phyloP scores from a whole-genome alignment of 2,329 filamentous ascomycete species.

The Ceratocystis cacaofunesta region DNA sequence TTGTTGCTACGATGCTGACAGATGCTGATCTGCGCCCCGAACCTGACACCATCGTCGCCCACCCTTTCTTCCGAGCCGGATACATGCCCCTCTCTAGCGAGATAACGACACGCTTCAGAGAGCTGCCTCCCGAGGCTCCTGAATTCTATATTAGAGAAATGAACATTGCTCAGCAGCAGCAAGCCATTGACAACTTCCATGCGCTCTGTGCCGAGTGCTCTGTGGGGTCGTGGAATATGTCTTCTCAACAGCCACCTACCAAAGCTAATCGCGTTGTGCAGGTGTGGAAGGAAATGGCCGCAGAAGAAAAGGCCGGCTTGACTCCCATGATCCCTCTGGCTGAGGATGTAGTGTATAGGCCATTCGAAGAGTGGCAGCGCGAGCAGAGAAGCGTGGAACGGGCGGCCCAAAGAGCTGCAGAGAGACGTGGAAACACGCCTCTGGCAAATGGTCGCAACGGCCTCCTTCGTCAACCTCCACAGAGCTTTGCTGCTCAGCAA shows the following conservation, averaged over 20 bases:
- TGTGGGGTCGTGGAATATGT: constrained; percentile 29
- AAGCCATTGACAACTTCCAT: constrained; percentile 38
- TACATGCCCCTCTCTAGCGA: constrained; percentile 52
- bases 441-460: constrained; percentile 24
- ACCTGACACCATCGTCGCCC: constrained; percentile 64
- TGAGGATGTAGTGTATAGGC: constrained; percentile 47
- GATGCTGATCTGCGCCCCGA: constrained; percentile 61
- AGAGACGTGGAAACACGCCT: constrained; percentile 15
- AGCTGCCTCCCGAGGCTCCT: constrained; percentile 39
- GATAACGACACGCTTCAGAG: constrained; percentile 43
- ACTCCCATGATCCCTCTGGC: constrained; percentile 48
- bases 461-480: constrained; percentile 39
- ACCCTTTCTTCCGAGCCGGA: constrained; percentile 63
- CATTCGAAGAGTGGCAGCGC: constrained; percentile 45
- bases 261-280: constrained; percentile 32
- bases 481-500: constrained; percentile 54
- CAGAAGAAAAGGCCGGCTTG: constrained; percentile 51
- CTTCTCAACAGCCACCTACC: constrained; percentile 27
- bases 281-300: constrained; percentile 50
- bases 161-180: constrained; percentile 30
- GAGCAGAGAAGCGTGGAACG: constrained; percentile 29
- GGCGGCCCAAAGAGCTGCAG: constrained; percentile 2
- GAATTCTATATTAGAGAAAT: constrained; percentile 41
- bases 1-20: constrained; percentile 61
- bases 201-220: constrained; percentile 43